Evolutionary conservation across 371 early-diverging fungal species (phyloP), one percentile per base, ranked within the genome.

Genomic region (Saksenaea vasiformis): DNA sequence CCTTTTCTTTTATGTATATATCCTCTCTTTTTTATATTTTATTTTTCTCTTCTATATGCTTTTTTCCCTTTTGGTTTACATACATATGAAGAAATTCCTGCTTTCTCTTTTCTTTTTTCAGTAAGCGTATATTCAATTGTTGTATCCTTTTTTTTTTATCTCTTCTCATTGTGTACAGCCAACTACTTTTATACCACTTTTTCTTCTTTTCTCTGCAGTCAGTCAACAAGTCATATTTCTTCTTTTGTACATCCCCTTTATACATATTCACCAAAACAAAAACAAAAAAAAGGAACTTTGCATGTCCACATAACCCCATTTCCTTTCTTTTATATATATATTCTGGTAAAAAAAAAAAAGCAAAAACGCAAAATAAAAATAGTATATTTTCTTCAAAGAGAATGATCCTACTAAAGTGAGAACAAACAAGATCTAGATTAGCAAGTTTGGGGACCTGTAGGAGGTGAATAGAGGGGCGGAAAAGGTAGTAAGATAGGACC

Each of bases 11-110:
- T 44, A 27, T 54, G 34, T 27, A 54, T 26, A 54, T 37, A 61
- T 44, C 37, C 39, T 31, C 36, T 44, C 54, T 22, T 31, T 31
- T 60, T 36, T 36, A 58, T 64, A 57, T 58, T 58, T 58, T 58
- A 44, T 54, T 22, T 57, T 38, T 64, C 47, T 63, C 38, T 38
- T 65, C 28, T 60, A 37, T 57, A 51, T 35, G 27, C 37, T 53
- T 31, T 57, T 56, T 24, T 64, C 19, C 37, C 51, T 58, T 51
- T 37, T 64, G 41, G 54, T 62, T 55, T 62, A 62, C 54, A 43
- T 59, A 65, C 60, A 60, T 47, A 47, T 47, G 51, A 47, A 47
- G 51, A 47, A 47, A 22, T 47, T 22, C 10, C 22, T 22, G 22
- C 51, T 22, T 47, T 3, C 22, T 47, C 27, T 64, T 64, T 53